phyloP scores from a whole-genome alignment of 345 rosid species.

The Fremontodendron californicum region DNA sequence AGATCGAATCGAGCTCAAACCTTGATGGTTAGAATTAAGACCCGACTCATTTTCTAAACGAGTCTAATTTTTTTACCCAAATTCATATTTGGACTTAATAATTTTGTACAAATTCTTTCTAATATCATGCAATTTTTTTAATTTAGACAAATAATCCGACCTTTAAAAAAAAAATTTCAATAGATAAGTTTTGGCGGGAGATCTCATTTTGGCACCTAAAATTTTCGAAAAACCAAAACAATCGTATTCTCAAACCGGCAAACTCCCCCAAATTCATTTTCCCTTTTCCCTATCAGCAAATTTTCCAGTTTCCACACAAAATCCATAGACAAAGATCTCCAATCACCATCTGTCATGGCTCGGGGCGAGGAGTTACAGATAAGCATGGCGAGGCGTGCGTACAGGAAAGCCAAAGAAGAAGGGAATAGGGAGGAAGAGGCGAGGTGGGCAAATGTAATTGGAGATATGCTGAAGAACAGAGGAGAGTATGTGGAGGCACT shows the following conservation, averaged over 20 bases:
- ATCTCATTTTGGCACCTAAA: too few species aligned
- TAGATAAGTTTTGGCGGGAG: neutral
- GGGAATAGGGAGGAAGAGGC: slow-evolving; percentile 88
- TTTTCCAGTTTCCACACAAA: too few species aligned
- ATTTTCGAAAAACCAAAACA: too few species aligned
- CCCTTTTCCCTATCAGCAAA: too few species aligned
- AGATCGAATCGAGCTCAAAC: too few species aligned
- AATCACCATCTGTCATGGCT: slow-evolving; percentile 27
- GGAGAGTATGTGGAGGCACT: slow-evolving; percentile 91
- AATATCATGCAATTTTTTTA: too few species aligned
- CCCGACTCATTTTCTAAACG: too few species aligned
- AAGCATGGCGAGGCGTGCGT: slow-evolving; percentile 55
- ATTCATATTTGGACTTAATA: too few species aligned
- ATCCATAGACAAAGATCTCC: neutral
- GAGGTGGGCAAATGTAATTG: slow-evolving; percentile 81
- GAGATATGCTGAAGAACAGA: slow-evolving; percentile 61
- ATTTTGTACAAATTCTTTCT: neutral
- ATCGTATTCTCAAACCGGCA: too few species aligned
- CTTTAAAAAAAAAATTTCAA: neutral
- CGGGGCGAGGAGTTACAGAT: slow-evolving; percentile 41
- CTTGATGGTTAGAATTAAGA: too few species aligned
- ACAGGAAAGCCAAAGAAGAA: slow-evolving; percentile 50
- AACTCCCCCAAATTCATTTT: too few species aligned
- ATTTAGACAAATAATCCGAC: neutral
- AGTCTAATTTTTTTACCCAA: too few species aligned